A percentile compares a stretch with the other conserved stretches of the same genome.
Conservation (phyloP, 345 rosid genomes). For the Eucalyptus polybractea region DNA sequence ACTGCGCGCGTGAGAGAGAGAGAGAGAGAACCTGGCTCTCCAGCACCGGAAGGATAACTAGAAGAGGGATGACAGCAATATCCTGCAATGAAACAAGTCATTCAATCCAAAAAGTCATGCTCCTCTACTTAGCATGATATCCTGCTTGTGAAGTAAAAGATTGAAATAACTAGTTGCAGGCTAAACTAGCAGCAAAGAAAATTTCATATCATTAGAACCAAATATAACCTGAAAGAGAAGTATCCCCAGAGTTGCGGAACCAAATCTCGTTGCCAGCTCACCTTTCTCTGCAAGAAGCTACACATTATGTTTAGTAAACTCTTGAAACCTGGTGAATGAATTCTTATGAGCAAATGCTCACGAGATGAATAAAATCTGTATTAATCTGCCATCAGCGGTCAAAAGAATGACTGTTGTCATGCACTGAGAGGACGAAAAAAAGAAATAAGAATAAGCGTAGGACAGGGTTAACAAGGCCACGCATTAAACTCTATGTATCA, state of each 20-base stretch:
- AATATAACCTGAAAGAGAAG: conserved; percentile 83
- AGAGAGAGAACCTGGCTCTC: conserved; percentile 68
- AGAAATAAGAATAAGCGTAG: not conserved
- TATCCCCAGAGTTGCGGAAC: conserved; percentile 95
- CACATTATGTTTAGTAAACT: conserved; percentile 24
- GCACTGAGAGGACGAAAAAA: not conserved
- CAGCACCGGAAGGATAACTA: conserved; percentile 85
- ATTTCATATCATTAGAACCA: not conserved
- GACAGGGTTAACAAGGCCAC: not conserved
- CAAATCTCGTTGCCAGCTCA: conserved; percentile 96
- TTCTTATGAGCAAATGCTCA: not conserved
- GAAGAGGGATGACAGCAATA: conserved; percentile 88
- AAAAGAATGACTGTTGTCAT: not conserved
- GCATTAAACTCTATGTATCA: not conserved
- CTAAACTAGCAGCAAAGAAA: not conserved
- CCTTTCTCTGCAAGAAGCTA: conserved; percentile 99
- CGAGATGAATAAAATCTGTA: not conserved
- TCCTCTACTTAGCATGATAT: not conserved
- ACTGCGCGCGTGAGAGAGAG: accelerated
- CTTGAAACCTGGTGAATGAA: not conserved
- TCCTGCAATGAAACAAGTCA: conserved; percentile 42
- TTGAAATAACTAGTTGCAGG: not conserved
- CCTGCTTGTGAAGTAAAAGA: not conserved
- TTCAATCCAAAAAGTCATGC: not conserved
- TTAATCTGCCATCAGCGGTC: not conserved